These are phyloP conservation scores for Dactylellina sp. DNA, from an alignment of 2,329 filamentous ascomycete species.

Conservation along the genomic window DNA sequence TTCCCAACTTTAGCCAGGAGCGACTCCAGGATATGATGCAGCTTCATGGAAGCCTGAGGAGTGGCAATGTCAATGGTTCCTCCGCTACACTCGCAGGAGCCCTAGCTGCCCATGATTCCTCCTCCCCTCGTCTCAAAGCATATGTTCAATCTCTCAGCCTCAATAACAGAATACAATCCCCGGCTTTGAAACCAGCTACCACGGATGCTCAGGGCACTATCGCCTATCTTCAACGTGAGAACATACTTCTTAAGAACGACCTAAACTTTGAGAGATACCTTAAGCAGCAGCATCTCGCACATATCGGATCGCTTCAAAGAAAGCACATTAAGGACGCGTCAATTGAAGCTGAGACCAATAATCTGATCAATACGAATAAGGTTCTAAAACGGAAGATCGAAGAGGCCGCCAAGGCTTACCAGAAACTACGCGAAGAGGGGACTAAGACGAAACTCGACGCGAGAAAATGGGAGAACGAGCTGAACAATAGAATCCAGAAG, in stretches of 20 bases:
- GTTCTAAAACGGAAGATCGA: conserved; percentile 78
- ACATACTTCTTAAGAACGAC: conserved; percentile 82
- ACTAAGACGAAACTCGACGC: conserved; percentile 77
- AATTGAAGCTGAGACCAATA: conserved; percentile 83
- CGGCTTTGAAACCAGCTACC: conserved; percentile 60
- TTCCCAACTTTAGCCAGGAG: conserved; percentile 66
- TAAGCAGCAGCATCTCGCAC: conserved; percentile 83
- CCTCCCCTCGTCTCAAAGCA: conserved; percentile 60
- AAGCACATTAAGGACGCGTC: conserved; percentile 81
- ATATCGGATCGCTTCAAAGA: conserved; percentile 81
- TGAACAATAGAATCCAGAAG: conserved; percentile 74
- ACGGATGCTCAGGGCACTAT: conserved; percentile 63
- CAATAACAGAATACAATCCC: conserved; percentile 59
- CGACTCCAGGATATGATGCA: conserved; percentile 73
- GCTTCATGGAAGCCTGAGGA: conserved; percentile 71
- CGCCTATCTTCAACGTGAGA: conserved; percentile 75
- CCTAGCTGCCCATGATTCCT: conserved; percentile 56
- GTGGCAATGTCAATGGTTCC: conserved; percentile 51
- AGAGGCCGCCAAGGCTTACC: conserved; percentile 77
- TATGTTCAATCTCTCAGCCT: conserved; percentile 62
- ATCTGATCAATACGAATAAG: conserved; percentile 80
- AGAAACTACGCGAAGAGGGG: conserved; percentile 77
- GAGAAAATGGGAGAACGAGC: conserved; percentile 81
- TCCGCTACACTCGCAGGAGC: conserved; percentile 41
- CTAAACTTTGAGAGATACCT: conserved; percentile 85